These are phyloP conservation scores for Backusella tuberculispora DNA, from an alignment of 192 early-diverging fungal species.

Conservation along the genomic window DNA sequence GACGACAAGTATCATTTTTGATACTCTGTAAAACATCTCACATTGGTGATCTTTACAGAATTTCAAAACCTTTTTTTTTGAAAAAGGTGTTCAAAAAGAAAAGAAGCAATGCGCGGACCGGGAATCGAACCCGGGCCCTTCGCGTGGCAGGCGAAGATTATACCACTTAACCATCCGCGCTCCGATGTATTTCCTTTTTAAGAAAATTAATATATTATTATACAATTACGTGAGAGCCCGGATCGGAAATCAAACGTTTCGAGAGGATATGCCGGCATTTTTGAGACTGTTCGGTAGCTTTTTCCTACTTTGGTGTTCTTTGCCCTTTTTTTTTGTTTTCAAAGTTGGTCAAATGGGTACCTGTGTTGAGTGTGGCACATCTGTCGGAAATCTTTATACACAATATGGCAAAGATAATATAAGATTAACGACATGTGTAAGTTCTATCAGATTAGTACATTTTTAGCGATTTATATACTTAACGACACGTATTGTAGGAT, in stretches of 20 bases:
- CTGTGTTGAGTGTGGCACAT: conserved; percentile 79
- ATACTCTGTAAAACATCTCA: too few species aligned
- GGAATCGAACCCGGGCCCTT: conserved; percentile 39
- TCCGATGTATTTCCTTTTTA: background rate
- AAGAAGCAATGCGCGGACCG: conserved; percentile 21
- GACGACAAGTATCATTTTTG: too few species aligned
- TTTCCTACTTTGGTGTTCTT: background rate
- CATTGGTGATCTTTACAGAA: too few species aligned
- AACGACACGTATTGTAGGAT: conserved; percentile 43
- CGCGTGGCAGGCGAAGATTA: conserved; percentile 39
- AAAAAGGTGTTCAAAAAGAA: too few species aligned
- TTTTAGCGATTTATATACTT: background rate
- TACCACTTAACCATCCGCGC: conserved; percentile 36
- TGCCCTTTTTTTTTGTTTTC: background rate
- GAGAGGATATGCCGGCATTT: background rate
- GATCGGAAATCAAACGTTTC: background rate
- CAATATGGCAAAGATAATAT: conserved; percentile 86
- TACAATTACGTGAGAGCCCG: background rate
- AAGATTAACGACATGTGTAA: conserved; percentile 79
- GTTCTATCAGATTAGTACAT: background rate
- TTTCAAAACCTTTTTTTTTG: too few species aligned
- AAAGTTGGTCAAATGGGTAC: conserved; percentile 52
- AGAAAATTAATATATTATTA: too few species aligned
- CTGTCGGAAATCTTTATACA: conserved; percentile 73
- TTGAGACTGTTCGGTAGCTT: background rate